Percentiles rank a stretch among this genome's conserved stretches.
phyloP scores from a whole-genome alignment of 768 basidiomycete genomes.

The Rhizopogon roseolus region DNA sequence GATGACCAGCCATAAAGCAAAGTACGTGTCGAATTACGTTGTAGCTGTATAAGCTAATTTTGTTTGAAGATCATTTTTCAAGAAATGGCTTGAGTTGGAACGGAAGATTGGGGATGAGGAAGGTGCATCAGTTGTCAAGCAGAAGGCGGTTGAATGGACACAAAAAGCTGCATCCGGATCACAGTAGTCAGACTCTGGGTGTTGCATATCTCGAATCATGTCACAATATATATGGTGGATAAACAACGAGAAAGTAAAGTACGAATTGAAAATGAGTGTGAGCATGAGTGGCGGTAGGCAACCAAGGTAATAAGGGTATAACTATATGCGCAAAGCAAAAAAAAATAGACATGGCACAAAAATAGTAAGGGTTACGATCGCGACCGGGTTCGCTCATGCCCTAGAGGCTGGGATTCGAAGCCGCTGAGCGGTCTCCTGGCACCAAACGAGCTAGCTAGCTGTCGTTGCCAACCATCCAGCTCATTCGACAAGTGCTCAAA shows the following conservation, averaged over 20 bases:
- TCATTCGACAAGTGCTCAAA: conserved; percentile 79
- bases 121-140: conserved; percentile 76
- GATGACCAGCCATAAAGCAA: conserved; percentile 79
- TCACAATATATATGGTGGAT: conserved; percentile 31
- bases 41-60: conserved; percentile 8
- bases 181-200: conserved; percentile 20
- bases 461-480: conserved; percentile 83
- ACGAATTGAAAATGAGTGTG: conserved; percentile 57
- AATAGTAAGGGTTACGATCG: conserved; percentile 33
- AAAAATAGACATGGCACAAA: conserved; percentile 6
- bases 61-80: conserved; percentile 77
- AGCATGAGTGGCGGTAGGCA: conserved; percentile 29
- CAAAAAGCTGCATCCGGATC: conserved; percentile 41
- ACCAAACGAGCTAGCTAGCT: conserved; percentile 76
- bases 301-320: conserved; percentile 30
- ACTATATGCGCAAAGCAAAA: conserved; percentile 28
- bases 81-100: conserved; percentile 94
- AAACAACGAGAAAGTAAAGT: conserved; percentile 29
- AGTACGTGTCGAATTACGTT: conserved; percentile 49
- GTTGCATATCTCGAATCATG: conserved; percentile 23
- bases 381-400: conserved; percentile 58
- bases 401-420: conserved; percentile 54
- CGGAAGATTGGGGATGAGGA: conserved; percentile 82
- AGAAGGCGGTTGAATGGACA: conserved; percentile 90
- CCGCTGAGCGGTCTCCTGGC: conserved; percentile 68